Conservation (phyloP, 768 basidiomycete genomes). For the Suillus fuscotomentosus region DNA sequence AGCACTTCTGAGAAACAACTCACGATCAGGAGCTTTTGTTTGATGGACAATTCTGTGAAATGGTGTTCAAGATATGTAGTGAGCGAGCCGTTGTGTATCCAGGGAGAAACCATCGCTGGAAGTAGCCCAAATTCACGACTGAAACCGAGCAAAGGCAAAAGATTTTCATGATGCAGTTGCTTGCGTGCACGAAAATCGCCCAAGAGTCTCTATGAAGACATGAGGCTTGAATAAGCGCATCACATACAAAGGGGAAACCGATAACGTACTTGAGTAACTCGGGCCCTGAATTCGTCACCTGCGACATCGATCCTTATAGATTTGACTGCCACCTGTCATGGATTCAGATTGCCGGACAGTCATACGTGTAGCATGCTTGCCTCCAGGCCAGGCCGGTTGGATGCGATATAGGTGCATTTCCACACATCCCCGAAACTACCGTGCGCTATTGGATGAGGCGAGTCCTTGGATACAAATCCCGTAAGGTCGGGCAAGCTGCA, state of each 20-base stretch:
- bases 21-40: conserved; percentile 16
- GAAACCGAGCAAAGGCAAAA: conserved; percentile 29
- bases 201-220: conserved; percentile 10
- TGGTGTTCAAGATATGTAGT: conserved; percentile 20
- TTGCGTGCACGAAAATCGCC: conserved; percentile 25
- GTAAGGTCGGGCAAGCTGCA: conserved; percentile 5
- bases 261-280: conserved; percentile 3
- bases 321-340: conserved; percentile 10
- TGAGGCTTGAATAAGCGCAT: neutral
- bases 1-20: conserved; percentile 1
- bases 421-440: conserved; percentile 11
- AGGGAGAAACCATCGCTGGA: conserved; percentile 34
- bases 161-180: conserved; percentile 24
- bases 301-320: conserved; percentile 2
- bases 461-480: neutral
- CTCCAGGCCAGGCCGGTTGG: neutral
- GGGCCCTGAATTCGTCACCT: conserved; percentile 1
- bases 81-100: conserved; percentile 30
- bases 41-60: conserved; percentile 6
- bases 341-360: neutral
- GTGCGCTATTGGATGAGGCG: neutral
- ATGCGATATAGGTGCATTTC: conserved; percentile 3
- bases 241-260: neutral
- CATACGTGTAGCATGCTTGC: neutral
- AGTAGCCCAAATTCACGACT: conserved; percentile 28